phyloP scores from a whole-genome alignment of 2,329 filamentous ascomycete species.

The Aureobasidium leucospermi region DNA sequence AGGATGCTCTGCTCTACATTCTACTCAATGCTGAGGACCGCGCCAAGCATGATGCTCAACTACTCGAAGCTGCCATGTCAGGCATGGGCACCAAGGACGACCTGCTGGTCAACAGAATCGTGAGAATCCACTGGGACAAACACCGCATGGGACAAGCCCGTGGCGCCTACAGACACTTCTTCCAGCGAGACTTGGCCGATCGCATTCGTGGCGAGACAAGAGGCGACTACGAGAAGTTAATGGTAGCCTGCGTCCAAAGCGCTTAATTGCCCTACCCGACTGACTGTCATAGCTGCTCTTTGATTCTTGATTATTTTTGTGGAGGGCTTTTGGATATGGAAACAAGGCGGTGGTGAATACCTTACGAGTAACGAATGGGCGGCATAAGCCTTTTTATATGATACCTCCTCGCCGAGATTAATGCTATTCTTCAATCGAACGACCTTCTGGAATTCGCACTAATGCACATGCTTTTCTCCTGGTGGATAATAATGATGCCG shows the following conservation, averaged over 20 bases:
- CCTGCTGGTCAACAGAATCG: slow-evolving; percentile 67
- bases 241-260: slow-evolving; percentile 51
- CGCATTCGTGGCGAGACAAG: slow-evolving; percentile 77
- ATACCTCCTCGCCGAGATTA: not conserved
- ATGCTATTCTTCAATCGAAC: not conserved
- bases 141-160: slow-evolving; percentile 69
- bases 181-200: slow-evolving; percentile 57
- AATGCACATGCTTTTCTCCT: not conserved
- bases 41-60: slow-evolving; percentile 71
- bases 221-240: slow-evolving; percentile 69
- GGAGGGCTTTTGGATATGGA: not conserved
- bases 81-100: slow-evolving; percentile 82
- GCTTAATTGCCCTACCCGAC: not conserved
- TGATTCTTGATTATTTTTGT: slow-evolving; percentile 4
- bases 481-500: too few relatives aligned
- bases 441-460: not conserved
- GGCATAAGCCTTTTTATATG: not conserved
- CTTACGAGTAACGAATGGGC: not conserved
- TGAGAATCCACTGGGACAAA: slow-evolving; percentile 77
- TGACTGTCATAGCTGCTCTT: not conserved
- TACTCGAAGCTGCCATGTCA: slow-evolving; percentile 82
- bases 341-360: not conserved
- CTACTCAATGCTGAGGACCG: slow-evolving; percentile 71
- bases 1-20: slow-evolving; percentile 72
- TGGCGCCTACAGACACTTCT: slow-evolving; percentile 66